Conservation (phyloP, 2,329 filamentous ascomycete genomes). For the Sphaerulina musiva region DNA sequence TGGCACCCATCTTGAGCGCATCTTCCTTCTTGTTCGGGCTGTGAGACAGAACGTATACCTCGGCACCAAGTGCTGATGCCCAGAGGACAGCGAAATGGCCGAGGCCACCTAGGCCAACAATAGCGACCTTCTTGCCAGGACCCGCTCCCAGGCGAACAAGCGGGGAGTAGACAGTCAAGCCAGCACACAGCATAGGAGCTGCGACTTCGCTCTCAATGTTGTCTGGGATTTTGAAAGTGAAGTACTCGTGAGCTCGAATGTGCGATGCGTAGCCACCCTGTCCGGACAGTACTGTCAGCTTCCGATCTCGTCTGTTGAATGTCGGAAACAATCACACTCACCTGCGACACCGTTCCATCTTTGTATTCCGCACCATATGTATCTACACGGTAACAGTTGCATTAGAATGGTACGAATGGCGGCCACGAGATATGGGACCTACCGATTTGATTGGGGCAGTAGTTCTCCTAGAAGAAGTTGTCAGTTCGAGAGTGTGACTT, state of each 20-base stretch:
- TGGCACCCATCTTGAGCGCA: slow-evolving; percentile 53
- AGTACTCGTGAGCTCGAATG: slow-evolving; percentile 71
- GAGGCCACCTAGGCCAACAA: slow-evolving; percentile 36
- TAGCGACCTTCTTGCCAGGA: slow-evolving; percentile 60
- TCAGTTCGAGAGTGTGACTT: not conserved
- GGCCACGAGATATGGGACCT: slow-evolving; percentile 14
- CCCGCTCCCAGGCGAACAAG: slow-evolving; percentile 68
- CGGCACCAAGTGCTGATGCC: slow-evolving; percentile 51
- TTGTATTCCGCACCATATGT: slow-evolving; percentile 47
- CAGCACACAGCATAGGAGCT: slow-evolving; percentile 73
- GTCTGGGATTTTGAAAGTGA: slow-evolving; percentile 68
- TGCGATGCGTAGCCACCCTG: slow-evolving; percentile 60
- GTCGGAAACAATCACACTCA: too few relatives aligned
- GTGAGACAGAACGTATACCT: slow-evolving; percentile 57
- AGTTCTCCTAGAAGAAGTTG: slow-evolving; percentile 40
- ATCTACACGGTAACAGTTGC: slow-evolving; percentile 36
- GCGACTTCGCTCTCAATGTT: slow-evolving; percentile 54
- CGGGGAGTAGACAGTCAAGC: slow-evolving; percentile 72
- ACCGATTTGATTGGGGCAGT: slow-evolving; percentile 46
- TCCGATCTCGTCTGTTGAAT: too few relatives aligned
- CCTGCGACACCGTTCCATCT: slow-evolving; percentile 56
- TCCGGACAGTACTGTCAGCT: too few relatives aligned
- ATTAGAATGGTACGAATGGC: not conserved
- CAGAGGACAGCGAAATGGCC: slow-evolving; percentile 47
- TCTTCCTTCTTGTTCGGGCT: slow-evolving; percentile 55